Conservation (phyloP, 768 basidiomycete genomes). For the Trametopsis cervina region DNA sequence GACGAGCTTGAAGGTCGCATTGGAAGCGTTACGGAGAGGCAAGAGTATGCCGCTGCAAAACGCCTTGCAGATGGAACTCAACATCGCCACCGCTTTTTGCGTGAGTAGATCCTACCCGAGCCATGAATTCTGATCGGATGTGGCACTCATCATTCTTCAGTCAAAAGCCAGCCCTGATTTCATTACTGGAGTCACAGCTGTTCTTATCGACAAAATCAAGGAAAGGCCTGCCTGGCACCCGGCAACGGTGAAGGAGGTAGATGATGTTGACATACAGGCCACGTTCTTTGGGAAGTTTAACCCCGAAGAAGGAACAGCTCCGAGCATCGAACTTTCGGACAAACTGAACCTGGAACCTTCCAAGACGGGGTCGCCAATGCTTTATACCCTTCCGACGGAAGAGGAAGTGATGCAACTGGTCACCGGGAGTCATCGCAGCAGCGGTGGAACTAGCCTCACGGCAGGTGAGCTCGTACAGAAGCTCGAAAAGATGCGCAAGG, state of each 20-base stretch:
- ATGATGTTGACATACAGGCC: slow-evolving; percentile 42
- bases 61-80: slow-evolving; percentile 78
- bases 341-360: slow-evolving; percentile 14
- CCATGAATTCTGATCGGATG: slow-evolving; percentile 9
- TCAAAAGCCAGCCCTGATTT: slow-evolving; percentile 80
- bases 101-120: slow-evolving; percentile 42
- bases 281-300: slow-evolving; percentile 65
- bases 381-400: slow-evolving; percentile 71
- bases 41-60: slow-evolving; percentile 52
- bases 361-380: slow-evolving; percentile 26
- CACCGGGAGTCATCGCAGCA: slow-evolving; percentile 51
- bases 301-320: slow-evolving; percentile 23
- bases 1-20: slow-evolving; percentile 87
- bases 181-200: slow-evolving; percentile 66
- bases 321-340: slow-evolving; percentile 21
- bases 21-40: slow-evolving; percentile 73
- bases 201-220: slow-evolving; percentile 47
- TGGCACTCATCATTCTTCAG: slow-evolving; percentile 31
- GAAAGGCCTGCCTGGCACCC: slow-evolving; percentile 70
- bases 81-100: slow-evolving; percentile 83
- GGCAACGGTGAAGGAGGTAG: slow-evolving; percentile 49
- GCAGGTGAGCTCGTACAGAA: slow-evolving; percentile 55
- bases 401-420: slow-evolving; percentile 62
- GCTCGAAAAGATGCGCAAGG: slow-evolving; percentile 40
- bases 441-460: slow-evolving; percentile 54